Conservation (phyloP, 768 basidiomycete genomes). For the Xerocomellus dryophilus region DNA sequence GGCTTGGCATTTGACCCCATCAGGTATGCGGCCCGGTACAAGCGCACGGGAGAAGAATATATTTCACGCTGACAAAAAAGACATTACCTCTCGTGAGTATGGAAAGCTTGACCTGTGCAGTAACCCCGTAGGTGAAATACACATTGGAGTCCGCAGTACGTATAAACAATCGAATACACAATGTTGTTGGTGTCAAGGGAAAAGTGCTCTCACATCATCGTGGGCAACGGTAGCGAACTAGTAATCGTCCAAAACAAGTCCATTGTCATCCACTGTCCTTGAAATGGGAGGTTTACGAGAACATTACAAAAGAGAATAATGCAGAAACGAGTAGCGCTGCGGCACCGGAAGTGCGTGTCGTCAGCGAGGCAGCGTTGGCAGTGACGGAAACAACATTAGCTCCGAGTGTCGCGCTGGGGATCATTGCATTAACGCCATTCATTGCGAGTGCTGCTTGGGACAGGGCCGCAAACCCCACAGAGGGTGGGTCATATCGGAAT, state of each 20-base stretch:
- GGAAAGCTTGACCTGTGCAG: no score
- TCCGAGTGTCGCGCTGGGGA: conserved; percentile 26
- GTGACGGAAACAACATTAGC: conserved; percentile 12
- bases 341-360: not conserved
- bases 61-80: no score
- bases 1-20: not conserved
- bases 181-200: not conserved
- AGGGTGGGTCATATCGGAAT: conserved; percentile 45
- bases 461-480: conserved; percentile 50
- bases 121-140: no score
- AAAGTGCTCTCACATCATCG: not conserved
- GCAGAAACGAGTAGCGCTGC: conserved; percentile 7
- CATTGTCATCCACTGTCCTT: not conserved
- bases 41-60: no score
- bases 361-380: conserved; percentile 10
- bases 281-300: not conserved
- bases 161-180: no score
- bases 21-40: no score
- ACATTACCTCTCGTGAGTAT: no score
- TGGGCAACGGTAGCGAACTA: no score
- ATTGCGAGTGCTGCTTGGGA: conserved; percentile 29
- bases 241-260: not conserved
- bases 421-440: conserved; percentile 22
- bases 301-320: conserved; percentile 6
- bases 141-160: no score